These are phyloP conservation scores for Prinsepia uniflora DNA, from an alignment of 306 rosid species.

Conservation along the genomic window DNA sequence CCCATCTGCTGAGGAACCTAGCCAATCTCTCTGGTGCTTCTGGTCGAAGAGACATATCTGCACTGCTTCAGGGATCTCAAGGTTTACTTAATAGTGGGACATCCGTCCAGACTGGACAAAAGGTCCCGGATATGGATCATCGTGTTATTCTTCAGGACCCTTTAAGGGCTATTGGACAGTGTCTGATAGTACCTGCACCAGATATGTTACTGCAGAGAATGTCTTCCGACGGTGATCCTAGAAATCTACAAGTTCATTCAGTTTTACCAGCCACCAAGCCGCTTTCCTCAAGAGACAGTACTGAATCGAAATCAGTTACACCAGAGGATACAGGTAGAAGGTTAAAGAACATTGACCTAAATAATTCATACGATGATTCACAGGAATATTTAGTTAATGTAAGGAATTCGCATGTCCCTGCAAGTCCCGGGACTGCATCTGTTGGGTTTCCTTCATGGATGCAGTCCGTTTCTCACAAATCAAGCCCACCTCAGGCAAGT, in stretches of 20 bases:
- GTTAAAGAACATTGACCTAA: slow-evolving; percentile 69
- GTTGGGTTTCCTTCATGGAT: slow-evolving; percentile 62
- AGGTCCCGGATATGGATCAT: slow-evolving; percentile 5
- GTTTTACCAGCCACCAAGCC: slow-evolving; percentile 5
- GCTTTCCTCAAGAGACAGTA: slow-evolving; percentile 34
- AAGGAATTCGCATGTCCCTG: slow-evolving; percentile 53
- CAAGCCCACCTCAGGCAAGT: slow-evolving; percentile 95
- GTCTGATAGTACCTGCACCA: slow-evolving; percentile 30
- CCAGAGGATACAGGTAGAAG: slow-evolving; percentile 53
- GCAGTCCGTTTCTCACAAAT: slow-evolving; percentile 73
- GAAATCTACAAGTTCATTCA: slow-evolving; percentile 35
- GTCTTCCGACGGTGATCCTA: slow-evolving; percentile 30
- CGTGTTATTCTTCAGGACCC: slow-evolving; percentile 43
- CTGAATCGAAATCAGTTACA: slow-evolving; percentile 62
- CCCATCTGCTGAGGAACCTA: slow-evolving; percentile 69
- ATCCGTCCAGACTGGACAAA: slow-evolving; percentile 27
- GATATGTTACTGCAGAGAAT: slow-evolving; percentile 38
- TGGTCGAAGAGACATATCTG: slow-evolving; percentile 44
- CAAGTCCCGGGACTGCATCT: slow-evolving; percentile 56
- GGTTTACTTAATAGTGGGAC: slow-evolving; percentile 44
- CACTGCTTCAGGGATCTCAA: slow-evolving; percentile 52
- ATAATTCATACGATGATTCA: slow-evolving; percentile 71
- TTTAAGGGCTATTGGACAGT: slow-evolving; percentile 39
- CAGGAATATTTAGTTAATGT: slow-evolving; percentile 70
- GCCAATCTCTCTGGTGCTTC: slow-evolving; percentile 53